phyloP scores from a whole-genome alignment of 2,329 filamentous ascomycete genomes.

The Plenodomus lindquistii region DNA sequence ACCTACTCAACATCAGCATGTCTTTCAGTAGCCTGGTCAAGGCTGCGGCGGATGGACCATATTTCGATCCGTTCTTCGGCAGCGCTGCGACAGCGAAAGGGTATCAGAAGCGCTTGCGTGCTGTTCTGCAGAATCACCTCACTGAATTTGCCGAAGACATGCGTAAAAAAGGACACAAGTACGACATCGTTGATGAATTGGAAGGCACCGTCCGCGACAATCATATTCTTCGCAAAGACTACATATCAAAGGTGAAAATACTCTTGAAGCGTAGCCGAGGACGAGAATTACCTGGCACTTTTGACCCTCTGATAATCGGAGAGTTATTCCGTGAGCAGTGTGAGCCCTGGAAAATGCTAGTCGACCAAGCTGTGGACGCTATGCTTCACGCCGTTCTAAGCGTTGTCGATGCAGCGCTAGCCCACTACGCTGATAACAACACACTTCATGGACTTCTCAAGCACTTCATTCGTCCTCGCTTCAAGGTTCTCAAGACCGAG shows the following conservation, averaged over 20 bases:
- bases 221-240: slow-evolving; percentile 21
- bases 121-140: slow-evolving; percentile 26
- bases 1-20: slow-evolving; percentile 51
- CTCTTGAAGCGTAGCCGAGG: slow-evolving; percentile 21
- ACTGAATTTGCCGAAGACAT: slow-evolving; percentile 20
- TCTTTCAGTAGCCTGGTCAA: slow-evolving; percentile 51
- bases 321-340: slow-evolving; percentile 26
- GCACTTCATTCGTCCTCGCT: slow-evolving; percentile 2
- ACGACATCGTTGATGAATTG: slow-evolving; percentile 18
- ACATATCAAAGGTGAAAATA: slow-evolving; percentile 25
- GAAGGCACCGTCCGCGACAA: neutral
- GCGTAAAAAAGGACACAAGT: slow-evolving; percentile 16
- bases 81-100: slow-evolving; percentile 10
- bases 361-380: slow-evolving; percentile 1
- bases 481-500: slow-evolving; percentile 6
- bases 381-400: slow-evolving; percentile 9
- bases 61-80: slow-evolving; percentile 55
- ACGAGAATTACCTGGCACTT: slow-evolving; percentile 25
- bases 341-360: slow-evolving; percentile 16
- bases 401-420: slow-evolving; percentile 1
- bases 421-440: slow-evolving; percentile 7
- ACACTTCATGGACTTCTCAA: slow-evolving; percentile 4
- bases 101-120: slow-evolving; percentile 24
- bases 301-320: slow-evolving; percentile 23
- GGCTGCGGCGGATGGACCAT: slow-evolving; percentile 52